These are phyloP conservation scores for Phytophthora agathidicida DNA, from an alignment of 352 stramenopile species.

Conservation along the genomic window DNA sequence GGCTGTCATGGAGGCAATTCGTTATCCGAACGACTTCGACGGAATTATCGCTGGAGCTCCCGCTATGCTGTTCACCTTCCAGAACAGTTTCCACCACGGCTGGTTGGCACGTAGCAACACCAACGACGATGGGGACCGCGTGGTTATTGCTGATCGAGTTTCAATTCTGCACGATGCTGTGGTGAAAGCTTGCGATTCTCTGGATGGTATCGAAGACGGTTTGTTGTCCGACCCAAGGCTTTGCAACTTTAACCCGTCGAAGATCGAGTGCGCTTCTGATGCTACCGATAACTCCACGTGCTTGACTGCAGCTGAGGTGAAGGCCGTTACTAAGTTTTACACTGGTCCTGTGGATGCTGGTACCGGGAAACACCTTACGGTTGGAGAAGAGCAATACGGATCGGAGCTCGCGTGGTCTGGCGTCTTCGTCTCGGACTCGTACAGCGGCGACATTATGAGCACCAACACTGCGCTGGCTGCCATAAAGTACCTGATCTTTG, in stretches of 20 bases:
- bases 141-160: conserved; percentile 33
- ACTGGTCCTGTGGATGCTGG: conserved; percentile 34
- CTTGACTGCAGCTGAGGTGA: conserved; percentile 38
- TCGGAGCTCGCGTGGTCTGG: conserved; percentile 49
- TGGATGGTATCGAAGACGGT: conserved; percentile 47
- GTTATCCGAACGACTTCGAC: conserved; percentile 48
- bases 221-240: conserved; percentile 42
- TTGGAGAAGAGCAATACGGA: conserved; percentile 48
- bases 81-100: conserved; percentile 50
- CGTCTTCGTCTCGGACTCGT: conserved; percentile 41
- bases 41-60: conserved; percentile 46
- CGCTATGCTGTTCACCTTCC: conserved; percentile 48
- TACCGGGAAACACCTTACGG: conserved; percentile 39
- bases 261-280: conserved; percentile 34
- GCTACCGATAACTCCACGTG: conserved; percentile 44
- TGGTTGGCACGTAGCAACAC: conserved; percentile 46
- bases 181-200: conserved; percentile 38
- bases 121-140: conserved; percentile 25
- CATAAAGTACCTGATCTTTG: conserved; percentile 51
- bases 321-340: conserved; percentile 44
- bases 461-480: conserved; percentile 38
- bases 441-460: conserved; percentile 34
- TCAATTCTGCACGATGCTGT: conserved; percentile 45
- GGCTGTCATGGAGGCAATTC: conserved; percentile 46
- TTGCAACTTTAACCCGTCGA: conserved; percentile 38